Base-by-base conservation (phyloP, 345 rosid genomes). In the Linum tenue region DNA sequence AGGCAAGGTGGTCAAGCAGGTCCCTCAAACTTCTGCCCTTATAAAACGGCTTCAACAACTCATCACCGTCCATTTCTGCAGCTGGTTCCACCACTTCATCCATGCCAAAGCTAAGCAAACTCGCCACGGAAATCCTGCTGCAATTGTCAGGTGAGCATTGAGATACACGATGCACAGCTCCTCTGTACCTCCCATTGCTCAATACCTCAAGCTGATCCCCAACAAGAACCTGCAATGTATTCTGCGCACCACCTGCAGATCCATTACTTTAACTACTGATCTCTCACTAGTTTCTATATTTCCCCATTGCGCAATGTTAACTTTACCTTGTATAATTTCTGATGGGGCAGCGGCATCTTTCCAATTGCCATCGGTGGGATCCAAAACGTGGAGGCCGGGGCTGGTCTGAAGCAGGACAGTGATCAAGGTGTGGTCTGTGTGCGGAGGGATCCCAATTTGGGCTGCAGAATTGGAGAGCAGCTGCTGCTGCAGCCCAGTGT, bases 1-100 rank as follows among this genome's bases (percentile, higher is more conserved):
- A 64, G 14, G 68, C 37, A 15, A 65, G 35, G 56, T 37, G 36
- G 37, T 55, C 39, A 1, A 65, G 50, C 36, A 14, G 56, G n/a
- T 65, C 68, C 16, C 50, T 38, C 16, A 65, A 55, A 12, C 68
- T 65, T 44, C 60, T 53, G 0, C 60, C 68, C 40, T 55, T 65
- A 11, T 65, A 65, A 0, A 22, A 22, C 3, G 37, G 12, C 10
- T 16, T 56, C n/a, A 12, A 60, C 11, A 53, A 48, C 4, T 55
- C 36, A 7, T 65, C 38, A 37, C 39, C 51, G 3, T 53, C 37
- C 44, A 65, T 10, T 55, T 55, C 61, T 48, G n/a, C 16, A 6
- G 68, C 68, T 38, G 68, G 60, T 41, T 56, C 68, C 61, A 65
- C 60, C 38, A 37, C 3, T 22, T 65, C 60, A 56, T 65, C 68